Conservation (phyloP, 441 rosid species). For the Isatis lusitanica region DNA sequence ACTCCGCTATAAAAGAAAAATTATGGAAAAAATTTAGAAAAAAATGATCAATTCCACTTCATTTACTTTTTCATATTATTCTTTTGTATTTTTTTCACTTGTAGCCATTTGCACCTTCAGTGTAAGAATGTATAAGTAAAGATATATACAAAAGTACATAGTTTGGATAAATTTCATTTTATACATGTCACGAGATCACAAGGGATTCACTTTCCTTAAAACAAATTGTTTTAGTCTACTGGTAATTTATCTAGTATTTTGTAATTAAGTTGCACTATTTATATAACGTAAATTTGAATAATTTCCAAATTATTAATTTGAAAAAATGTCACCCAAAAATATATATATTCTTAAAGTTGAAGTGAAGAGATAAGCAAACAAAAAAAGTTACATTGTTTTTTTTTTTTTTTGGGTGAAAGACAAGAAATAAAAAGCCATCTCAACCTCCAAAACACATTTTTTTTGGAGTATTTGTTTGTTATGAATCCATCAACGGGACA, state of each 20-base stretch:
- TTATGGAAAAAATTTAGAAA: too few relatives aligned
- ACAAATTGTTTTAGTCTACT: neutral
- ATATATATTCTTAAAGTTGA: too few relatives aligned
- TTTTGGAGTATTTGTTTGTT: conserved; percentile 14
- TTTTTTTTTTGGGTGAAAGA: neutral
- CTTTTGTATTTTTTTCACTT: too few relatives aligned
- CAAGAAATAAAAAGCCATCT: neutral
- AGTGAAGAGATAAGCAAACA: too few relatives aligned
- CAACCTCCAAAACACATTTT: neutral
- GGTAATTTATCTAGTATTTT: neutral
- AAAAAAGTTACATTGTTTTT: too few relatives aligned
- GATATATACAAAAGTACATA: neutral
- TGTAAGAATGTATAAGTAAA: neutral
- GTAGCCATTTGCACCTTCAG: too few relatives aligned
- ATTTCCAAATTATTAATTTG: too few relatives aligned
- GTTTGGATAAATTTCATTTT: neutral
- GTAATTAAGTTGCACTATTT: neutral
- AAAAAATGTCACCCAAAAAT: too few relatives aligned
- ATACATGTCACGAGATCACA: neutral
- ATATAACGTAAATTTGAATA: neutral
- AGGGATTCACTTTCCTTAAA: neutral
- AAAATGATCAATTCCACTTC: too few relatives aligned
- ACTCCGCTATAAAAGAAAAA: too few relatives aligned
- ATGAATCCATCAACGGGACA: neutral
- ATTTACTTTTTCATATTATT: too few relatives aligned